phyloP scores from a whole-genome alignment of 2,329 filamentous ascomycete species.

The Lecanicillium sp. region DNA sequence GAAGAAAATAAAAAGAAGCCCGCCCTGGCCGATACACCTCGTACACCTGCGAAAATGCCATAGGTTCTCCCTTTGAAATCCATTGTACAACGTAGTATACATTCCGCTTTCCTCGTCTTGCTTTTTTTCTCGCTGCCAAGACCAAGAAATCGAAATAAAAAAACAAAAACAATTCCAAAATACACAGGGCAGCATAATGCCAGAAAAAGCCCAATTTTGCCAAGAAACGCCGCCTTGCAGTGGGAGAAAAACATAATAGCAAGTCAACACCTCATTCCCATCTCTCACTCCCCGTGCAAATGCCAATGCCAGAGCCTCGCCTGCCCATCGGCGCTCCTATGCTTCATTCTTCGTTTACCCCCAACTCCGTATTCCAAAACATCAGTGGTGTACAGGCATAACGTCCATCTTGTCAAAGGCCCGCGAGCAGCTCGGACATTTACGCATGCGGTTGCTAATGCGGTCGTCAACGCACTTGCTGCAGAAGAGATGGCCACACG shows the following conservation, averaged over 20 bases:
- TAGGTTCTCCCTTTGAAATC: not conserved
- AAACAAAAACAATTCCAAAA: not conserved
- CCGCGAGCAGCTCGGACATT: conserved; percentile 90
- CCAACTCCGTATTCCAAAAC: conserved; percentile 8
- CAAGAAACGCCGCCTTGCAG: conserved; percentile 10
- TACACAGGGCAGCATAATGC: conserved; percentile 6
- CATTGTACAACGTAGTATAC: conserved; percentile 12
- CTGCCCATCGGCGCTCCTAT: conserved; percentile 2
- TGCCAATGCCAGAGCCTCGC: not conserved
- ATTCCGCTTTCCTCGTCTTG: not conserved
- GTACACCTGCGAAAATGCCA: conserved; percentile 2
- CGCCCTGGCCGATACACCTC: conserved; percentile 11
- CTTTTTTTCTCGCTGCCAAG: not conserved
- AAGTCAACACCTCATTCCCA: not conserved
- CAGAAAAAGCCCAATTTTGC: conserved; percentile 3
- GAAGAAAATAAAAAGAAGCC: conserved; percentile 1
- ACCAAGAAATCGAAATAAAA: not conserved
- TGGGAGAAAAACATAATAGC: not conserved
- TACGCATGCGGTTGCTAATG: conserved; percentile 81
- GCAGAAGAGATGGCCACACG: conserved; percentile 94
- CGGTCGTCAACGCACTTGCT: conserved; percentile 84
- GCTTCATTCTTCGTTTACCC: not conserved
- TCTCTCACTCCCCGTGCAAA: not conserved
- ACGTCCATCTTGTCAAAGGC: conserved; percentile 88
- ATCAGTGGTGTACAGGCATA: conserved; percentile 60